phyloP scores from a whole-genome alignment of 2,329 filamentous ascomycete genomes.

The Scleromitrula shiraiana region DNA sequence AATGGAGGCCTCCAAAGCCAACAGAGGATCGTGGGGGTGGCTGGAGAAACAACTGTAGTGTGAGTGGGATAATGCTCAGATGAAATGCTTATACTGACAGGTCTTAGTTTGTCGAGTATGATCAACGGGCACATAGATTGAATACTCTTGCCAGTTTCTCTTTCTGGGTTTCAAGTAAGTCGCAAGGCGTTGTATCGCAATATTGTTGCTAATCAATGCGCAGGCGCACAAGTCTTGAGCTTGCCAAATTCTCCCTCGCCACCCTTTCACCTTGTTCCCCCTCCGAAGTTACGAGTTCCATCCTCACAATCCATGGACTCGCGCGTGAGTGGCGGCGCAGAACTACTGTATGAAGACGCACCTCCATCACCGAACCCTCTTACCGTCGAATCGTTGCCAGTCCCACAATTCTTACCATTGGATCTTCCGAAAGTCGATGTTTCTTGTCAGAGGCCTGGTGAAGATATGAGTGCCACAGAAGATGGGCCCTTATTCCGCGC shows the following conservation, averaged over 20 bases:
- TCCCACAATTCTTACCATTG: constrained; percentile 9
- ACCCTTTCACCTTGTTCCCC: constrained; percentile 63
- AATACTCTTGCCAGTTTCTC: constrained; percentile 87
- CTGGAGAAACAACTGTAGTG: constrained; percentile 93
- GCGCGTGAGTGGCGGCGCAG: constrained; percentile 64
- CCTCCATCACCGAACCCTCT: constrained; percentile 44
- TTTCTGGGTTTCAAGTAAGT: constrained; percentile 83
- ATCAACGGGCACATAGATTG: constrained; percentile 81
- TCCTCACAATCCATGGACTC: constrained; percentile 83
- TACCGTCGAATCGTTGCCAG: constrained; percentile 30
- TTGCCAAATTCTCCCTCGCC: constrained; percentile 62
- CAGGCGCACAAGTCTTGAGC: constrained; percentile 34
- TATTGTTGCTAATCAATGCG: constrained; percentile 13
- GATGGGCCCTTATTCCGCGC: constrained; percentile 94
- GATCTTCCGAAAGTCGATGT: constrained; percentile 72
- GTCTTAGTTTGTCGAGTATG: constrained; percentile 84
- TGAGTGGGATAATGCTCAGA: constrained; percentile 34
- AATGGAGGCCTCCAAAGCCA: constrained; percentile 83
- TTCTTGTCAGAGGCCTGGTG: constrained; percentile 73
- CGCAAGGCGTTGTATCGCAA: constrained; percentile 6
- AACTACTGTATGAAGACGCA: constrained; percentile 47
- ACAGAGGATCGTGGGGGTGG: constrained; percentile 78
- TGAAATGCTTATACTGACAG: constrained; percentile 15
- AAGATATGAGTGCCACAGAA: constrained; percentile 77
- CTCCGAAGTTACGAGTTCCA: constrained; percentile 72